Evolutionary conservation across 139 green algal species (phyloP).

Genomic region (Closterium sp.): DNA sequence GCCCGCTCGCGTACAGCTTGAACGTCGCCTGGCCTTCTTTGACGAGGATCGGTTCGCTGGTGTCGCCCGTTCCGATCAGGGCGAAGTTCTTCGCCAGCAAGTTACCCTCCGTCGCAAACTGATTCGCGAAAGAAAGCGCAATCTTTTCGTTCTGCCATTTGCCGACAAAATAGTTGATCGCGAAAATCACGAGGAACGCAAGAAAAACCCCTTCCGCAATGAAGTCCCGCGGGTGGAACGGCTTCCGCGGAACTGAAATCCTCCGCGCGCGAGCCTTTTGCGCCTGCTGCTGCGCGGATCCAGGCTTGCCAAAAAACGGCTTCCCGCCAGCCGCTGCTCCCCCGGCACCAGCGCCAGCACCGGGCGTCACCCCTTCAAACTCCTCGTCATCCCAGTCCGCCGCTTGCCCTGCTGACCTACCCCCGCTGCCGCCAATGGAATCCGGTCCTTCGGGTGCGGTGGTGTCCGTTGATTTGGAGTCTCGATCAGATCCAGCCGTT

Average conservation of each 20-base stretch:
- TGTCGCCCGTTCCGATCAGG: constrained; percentile 21
- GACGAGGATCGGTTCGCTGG: constrained; percentile 31
- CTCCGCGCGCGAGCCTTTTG: no score
- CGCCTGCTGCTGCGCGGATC: no score
- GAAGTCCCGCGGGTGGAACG: background rate
- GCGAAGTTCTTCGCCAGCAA: constrained; percentile 48
- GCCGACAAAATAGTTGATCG: constrained; percentile 32
- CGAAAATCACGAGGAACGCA: constrained; percentile 8
- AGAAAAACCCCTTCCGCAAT: background rate
- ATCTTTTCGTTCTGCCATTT: constrained; percentile 37
- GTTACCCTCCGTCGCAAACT: constrained; percentile 17
- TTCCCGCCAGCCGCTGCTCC: no score
- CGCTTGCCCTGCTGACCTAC: no score
- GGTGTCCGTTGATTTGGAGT: no score
- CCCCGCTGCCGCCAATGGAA: no score
- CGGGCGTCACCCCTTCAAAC: constrained; percentile 38
- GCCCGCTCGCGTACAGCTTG: constrained; percentile 47
- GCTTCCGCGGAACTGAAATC: no score
- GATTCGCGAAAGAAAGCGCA: constrained; percentile 15
- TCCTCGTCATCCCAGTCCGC: constrained; percentile 40
- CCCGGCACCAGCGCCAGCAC: background rate
- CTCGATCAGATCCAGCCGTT: no score
- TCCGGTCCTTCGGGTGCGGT: no score
- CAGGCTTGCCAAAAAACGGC: no score
- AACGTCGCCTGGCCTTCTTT: constrained; percentile 41